Percentiles rank a stretch among this genome's conserved stretches.
phyloP scores from a whole-genome alignment of 2,329 filamentous ascomycete species.

The Tolypocladium pustulatum region DNA sequence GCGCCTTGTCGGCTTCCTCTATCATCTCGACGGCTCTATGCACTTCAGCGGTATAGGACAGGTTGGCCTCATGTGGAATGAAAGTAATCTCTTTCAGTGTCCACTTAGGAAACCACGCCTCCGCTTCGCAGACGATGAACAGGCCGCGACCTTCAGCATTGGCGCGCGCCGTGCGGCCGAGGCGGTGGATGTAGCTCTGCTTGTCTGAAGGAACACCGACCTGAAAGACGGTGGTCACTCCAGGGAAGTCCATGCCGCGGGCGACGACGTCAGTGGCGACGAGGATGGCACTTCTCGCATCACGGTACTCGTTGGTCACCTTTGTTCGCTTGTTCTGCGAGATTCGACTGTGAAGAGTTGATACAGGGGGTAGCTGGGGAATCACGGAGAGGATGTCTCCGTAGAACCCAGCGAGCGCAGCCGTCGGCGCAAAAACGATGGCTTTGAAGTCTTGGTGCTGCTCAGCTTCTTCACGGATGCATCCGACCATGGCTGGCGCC shows the following conservation, averaged over 20 bases:
- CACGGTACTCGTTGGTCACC: slow-evolving; percentile 55
- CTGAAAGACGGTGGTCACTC: slow-evolving; percentile 58
- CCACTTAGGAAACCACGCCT: slow-evolving; percentile 38
- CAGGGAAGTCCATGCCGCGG: slow-evolving; percentile 63
- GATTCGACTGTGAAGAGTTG: slow-evolving; percentile 40
- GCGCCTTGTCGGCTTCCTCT: slow-evolving; percentile 31
- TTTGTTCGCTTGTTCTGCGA: slow-evolving; percentile 37
- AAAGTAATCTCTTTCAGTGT: slow-evolving; percentile 45
- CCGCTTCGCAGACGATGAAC: slow-evolving; percentile 42
- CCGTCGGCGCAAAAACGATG: slow-evolving; percentile 66
- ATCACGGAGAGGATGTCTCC: slow-evolving; percentile 30
- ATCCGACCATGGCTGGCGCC: slow-evolving; percentile 45
- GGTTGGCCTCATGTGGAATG: slow-evolving; percentile 30
- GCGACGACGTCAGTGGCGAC: slow-evolving; percentile 63
- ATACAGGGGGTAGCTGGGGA: slow-evolving; percentile 30
- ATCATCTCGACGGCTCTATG: slow-evolving; percentile 27
- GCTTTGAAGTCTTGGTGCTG: slow-evolving; percentile 59
- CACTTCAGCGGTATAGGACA: slow-evolving; percentile 31
- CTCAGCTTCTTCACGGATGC: slow-evolving; percentile 36
- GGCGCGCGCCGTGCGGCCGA: slow-evolving; percentile 57
- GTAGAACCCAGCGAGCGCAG: slow-evolving; percentile 41
- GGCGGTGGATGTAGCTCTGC: slow-evolving; percentile 57
- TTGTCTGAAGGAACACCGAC: slow-evolving; percentile 47
- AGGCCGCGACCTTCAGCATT: slow-evolving; percentile 53
- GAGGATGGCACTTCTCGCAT: slow-evolving; percentile 39